Percentiles rank a stretch among this genome's conserved stretches.
Evolutionary conservation across 768 basidiomycete species (phyloP).

Genomic region (Multifurca ochricompacta): DNA sequence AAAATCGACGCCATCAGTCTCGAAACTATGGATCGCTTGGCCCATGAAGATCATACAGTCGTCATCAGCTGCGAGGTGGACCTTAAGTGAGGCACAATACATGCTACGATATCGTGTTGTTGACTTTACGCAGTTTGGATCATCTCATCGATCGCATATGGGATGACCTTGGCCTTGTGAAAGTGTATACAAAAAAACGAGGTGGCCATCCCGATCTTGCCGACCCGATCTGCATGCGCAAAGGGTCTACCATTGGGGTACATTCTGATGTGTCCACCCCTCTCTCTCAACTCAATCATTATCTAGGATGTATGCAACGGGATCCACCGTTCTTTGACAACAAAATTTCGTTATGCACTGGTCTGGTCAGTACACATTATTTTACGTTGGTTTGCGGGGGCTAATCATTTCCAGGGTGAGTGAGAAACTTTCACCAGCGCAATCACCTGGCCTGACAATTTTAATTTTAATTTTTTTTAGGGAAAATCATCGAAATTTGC

Average conservation of each 20-base stretch:
- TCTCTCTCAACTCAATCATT: not conserved
- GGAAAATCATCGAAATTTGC: conserved; percentile 92
- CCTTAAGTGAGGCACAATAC: conserved; percentile 54
- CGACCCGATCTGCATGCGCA: conserved; percentile 87
- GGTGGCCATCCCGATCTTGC: conserved; percentile 88
- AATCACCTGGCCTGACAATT: conserved; percentile 8
- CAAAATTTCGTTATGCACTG: conserved; percentile 90
- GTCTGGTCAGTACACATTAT: conserved; percentile 59
- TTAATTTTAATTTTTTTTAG: conserved; percentile 40
- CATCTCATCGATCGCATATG: conserved; percentile 72
- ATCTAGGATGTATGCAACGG: conserved; percentile 80
- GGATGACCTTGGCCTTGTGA: conserved; percentile 74
- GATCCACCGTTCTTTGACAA: conserved; percentile 81
- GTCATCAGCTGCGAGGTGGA: conserved; percentile 96
- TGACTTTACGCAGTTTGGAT: conserved; percentile 41
- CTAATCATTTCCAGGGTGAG: conserved; percentile 8
- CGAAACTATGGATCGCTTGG: conserved; percentile 76
- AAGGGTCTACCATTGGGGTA: conserved; percentile 90
- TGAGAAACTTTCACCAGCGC: conserved; percentile 1
- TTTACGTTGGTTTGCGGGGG: not conserved
- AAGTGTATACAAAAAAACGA: conserved; percentile 95
- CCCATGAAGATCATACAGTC: conserved; percentile 74
- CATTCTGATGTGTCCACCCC: not conserved
- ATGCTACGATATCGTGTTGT: not conserved
- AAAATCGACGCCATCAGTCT: conserved; percentile 88